Evolutionary conservation across 2,329 filamentous ascomycete genomes (phyloP).

Genomic region (Pseudogymnoascus pannorum): DNA sequence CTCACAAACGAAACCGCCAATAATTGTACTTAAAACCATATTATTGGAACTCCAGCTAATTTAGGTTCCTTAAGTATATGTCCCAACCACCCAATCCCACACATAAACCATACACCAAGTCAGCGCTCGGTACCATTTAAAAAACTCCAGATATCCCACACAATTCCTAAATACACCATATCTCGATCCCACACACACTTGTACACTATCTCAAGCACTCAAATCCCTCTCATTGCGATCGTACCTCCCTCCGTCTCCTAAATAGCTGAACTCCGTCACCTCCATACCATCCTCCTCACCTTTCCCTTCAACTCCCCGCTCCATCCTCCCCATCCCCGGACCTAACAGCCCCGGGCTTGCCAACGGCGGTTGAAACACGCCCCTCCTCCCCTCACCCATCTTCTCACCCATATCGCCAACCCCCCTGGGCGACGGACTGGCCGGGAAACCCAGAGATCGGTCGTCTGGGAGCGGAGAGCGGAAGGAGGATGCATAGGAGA

Average conservation of each 20-base stretch:
- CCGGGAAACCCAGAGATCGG: neutral
- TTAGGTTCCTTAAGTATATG: neutral
- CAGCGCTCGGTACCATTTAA: neutral
- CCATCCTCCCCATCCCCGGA: neutral
- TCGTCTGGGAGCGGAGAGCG: neutral
- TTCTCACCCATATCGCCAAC: neutral
- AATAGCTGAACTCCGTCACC: neutral
- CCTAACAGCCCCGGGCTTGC: neutral
- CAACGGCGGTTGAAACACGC: neutral
- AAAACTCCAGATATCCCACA: neutral
- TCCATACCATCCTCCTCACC: neutral
- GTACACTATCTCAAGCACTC: neutral
- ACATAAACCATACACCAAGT: neutral
- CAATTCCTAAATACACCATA: neutral
- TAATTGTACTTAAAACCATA: neutral
- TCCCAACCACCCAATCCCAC: neutral
- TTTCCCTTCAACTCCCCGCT: neutral
- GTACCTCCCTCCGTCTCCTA: neutral
- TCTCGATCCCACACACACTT: neutral
- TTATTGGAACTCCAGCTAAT: neutral
- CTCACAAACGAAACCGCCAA: neutral
- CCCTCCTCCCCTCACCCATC: neutral
- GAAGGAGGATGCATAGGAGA: neutral
- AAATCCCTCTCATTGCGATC: neutral
- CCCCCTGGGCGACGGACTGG: neutral